A percentile compares a stretch with the other conserved stretches of the same genome.
Evolutionary conservation across 2,329 filamentous ascomycete species (phyloP).

Genomic region (Teratosphaeria gauchensis): DNA sequence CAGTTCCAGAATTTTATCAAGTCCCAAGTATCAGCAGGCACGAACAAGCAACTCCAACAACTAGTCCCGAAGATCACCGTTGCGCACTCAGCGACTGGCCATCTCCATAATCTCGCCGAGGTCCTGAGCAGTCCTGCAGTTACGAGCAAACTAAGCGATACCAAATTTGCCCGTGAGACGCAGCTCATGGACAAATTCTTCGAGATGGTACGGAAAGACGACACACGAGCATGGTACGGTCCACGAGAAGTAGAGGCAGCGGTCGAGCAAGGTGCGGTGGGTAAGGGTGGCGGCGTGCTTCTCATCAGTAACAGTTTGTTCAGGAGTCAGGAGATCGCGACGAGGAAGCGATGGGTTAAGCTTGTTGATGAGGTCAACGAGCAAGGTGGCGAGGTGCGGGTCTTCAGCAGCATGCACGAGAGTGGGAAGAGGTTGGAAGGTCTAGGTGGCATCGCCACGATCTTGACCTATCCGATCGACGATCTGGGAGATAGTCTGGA

Average conservation of each 20-base stretch:
- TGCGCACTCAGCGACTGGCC: slow-evolving; percentile 75
- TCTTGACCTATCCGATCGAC: slow-evolving; percentile 84
- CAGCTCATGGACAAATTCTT: slow-evolving; percentile 77
- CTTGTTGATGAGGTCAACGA: slow-evolving; percentile 79
- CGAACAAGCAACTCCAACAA: slow-evolving; percentile 60
- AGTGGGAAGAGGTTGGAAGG: slow-evolving; percentile 78
- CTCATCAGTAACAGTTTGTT: slow-evolving; percentile 84
- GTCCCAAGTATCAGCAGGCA: slow-evolving; percentile 49
- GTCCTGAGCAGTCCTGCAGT: slow-evolving; percentile 76
- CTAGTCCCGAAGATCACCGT: slow-evolving; percentile 57
- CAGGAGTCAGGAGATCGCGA: slow-evolving; percentile 66
- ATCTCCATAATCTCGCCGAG: slow-evolving; percentile 80
- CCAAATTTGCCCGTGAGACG: slow-evolving; percentile 79
- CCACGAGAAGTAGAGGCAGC: slow-evolving; percentile 71
- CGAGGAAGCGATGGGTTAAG: slow-evolving; percentile 68
- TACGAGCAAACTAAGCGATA: slow-evolving; percentile 66
- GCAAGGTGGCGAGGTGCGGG: slow-evolving; percentile 74
- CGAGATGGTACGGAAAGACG: slow-evolving; percentile 67
- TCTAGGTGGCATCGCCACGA: slow-evolving; percentile 77
- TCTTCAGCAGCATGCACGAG: slow-evolving; percentile 91
- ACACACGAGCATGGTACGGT: slow-evolving; percentile 86
- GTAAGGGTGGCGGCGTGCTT: slow-evolving; percentile 72
- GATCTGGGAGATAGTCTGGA: slow-evolving; percentile 55
- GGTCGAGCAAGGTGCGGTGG: slow-evolving; percentile 78
- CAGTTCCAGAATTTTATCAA: slow-evolving; percentile 71